phyloP scores from a whole-genome alignment of 768 basidiomycete genomes.

The Boletus subcaerulescens region DNA sequence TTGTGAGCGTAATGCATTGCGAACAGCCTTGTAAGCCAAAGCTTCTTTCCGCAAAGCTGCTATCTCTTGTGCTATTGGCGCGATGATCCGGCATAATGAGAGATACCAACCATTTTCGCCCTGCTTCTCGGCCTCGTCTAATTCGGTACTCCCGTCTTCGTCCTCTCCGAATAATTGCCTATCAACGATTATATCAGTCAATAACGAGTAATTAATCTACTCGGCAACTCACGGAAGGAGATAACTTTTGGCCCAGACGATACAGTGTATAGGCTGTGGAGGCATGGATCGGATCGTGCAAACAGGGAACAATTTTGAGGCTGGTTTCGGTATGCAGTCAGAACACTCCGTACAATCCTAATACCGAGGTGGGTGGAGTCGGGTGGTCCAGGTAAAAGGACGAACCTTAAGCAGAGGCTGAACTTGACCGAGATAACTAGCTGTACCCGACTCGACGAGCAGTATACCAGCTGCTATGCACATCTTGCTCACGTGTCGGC shows the following conservation, averaged over 20 bases:
- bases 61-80: constrained; percentile 76
- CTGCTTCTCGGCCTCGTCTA: too few relatives aligned
- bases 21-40: constrained; percentile 79
- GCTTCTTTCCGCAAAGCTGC: constrained; percentile 87
- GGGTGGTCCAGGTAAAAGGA: constrained; percentile 3
- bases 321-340: constrained; percentile 91
- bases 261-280: constrained; percentile 96
- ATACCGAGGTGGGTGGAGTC: not conserved
- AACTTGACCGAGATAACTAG: constrained; percentile 95
- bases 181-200: not conserved
- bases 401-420: constrained; percentile 85
- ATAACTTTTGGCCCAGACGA: constrained; percentile 98
- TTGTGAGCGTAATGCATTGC: constrained; percentile 56
- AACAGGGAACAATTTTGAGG: constrained; percentile 93
- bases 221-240: constrained; percentile 70
- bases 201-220: not conserved
- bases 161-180: constrained; percentile 98
- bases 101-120: constrained; percentile 76
- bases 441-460: constrained; percentile 93
- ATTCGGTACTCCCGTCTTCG: constrained; percentile 73
- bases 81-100: constrained; percentile 11
- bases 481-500: constrained; percentile 95
- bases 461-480: constrained; percentile 91
- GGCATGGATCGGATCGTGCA: constrained; percentile 98
- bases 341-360: constrained; percentile 93